These are phyloP conservation scores for Penicillium riverlandense DNA, from an alignment of 495 filamentous ascomycete species.

Conservation along the genomic window DNA sequence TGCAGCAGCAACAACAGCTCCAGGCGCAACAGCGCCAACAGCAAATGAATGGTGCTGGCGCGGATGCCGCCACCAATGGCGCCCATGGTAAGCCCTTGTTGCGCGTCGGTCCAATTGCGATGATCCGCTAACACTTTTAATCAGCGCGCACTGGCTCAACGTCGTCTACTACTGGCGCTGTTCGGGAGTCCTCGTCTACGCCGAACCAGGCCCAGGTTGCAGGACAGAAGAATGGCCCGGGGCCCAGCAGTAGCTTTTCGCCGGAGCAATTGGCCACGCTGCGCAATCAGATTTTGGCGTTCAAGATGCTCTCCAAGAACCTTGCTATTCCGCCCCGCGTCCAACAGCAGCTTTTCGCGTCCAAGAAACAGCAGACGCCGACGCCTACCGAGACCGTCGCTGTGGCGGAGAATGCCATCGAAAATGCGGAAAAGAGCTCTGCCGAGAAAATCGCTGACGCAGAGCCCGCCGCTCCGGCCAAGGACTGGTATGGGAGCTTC, in stretches of 20 bases:
- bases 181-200: constrained; percentile 17
- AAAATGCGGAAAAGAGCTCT: constrained; percentile 36
- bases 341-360: constrained; percentile 68
- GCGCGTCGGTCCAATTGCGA: too few relatives aligned
- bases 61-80: constrained; percentile 35
- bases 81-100: constrained; percentile 37
- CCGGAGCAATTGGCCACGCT: constrained; percentile 63
- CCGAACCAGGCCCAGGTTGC: constrained; percentile 26
- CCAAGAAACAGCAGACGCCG: constrained; percentile 58
- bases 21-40: constrained; percentile 40
- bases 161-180: constrained; percentile 34
- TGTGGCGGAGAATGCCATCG: constrained; percentile 44
- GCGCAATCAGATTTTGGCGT: constrained; percentile 71
- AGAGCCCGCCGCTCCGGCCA: constrained; percentile 20
- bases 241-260: constrained; percentile 51
- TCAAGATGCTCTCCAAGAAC: constrained; percentile 77
- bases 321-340: constrained; percentile 64
- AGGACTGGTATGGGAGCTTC: constrained; percentile 52
- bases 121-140: neutral
- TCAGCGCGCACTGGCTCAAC: constrained; percentile 35
- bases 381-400: constrained; percentile 49
- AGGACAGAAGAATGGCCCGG: constrained; percentile 24
- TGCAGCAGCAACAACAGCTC: constrained; percentile 41
- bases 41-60: constrained; percentile 31
- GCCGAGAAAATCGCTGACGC: constrained; percentile 27